Percentiles rank a stretch among this genome's conserved stretches.
Conservation (phyloP, 1,284 basidiomycete genomes). For the Termitomyces sp. region DNA sequence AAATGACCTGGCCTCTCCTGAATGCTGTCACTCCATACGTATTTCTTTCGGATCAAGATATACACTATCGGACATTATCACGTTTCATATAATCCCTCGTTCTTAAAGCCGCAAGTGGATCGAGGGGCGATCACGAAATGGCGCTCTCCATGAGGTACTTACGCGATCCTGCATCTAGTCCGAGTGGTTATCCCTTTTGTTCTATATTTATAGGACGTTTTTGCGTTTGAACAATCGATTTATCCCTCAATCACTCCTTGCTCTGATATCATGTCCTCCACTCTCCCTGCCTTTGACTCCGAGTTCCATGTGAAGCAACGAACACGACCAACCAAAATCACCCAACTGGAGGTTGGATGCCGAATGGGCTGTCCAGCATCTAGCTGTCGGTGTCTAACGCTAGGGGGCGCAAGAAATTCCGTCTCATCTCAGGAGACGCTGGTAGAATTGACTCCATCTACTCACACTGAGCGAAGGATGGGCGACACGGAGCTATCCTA, state of each 20-base stretch:
- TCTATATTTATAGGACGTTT: not conserved
- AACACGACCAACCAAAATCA: not conserved
- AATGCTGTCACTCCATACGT: not conserved
- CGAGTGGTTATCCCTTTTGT: not conserved
- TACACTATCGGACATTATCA: not conserved
- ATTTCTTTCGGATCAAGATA: not conserved
- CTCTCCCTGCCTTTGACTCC: not conserved
- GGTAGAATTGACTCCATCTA: constrained; percentile 31
- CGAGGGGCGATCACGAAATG: not conserved
- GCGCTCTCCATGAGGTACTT: not conserved
- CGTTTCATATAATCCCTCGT: not conserved
- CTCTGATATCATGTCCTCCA: not conserved
- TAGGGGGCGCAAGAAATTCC: constrained; percentile 7
- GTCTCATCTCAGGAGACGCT: constrained; percentile 21
- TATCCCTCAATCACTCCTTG: not conserved
- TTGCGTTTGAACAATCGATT: not conserved
- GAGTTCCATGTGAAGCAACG: not conserved
- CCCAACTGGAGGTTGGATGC: not conserved
- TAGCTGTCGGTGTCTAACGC: constrained; percentile 3
- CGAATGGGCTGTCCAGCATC: constrained; percentile 5
- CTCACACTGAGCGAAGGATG: constrained; percentile 38
- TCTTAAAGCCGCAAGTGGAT: not conserved
- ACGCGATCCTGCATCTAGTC: not conserved
- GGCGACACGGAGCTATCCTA: constrained; percentile 69
- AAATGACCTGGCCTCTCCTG: not conserved